Conservation (phyloP, 257 asterid species). For the Nyctanthes arbortristis region DNA sequence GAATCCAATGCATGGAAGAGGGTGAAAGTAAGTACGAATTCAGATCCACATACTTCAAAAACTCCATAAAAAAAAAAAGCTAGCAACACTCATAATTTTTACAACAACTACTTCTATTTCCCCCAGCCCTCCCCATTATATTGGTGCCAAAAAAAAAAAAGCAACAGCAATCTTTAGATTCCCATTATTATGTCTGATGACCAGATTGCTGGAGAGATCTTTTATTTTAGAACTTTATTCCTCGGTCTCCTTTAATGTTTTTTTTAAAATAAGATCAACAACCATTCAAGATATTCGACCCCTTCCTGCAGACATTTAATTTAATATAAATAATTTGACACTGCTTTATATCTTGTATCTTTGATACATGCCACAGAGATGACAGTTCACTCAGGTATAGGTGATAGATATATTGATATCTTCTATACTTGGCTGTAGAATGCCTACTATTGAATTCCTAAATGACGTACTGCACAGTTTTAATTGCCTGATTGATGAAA, state of each 20-base stretch:
- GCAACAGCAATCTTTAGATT: not conserved
- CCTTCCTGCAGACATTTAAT: too few relatives aligned
- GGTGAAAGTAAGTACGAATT: constrained; percentile 6
- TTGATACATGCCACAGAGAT: not conserved
- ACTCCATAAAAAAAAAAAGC: too few relatives aligned
- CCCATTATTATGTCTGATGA: not conserved
- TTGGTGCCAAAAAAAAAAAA: too few relatives aligned
- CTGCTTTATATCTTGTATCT: not conserved
- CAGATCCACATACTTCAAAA: constrained; percentile 23
- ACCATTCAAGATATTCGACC: not conserved
- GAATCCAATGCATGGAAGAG: constrained; percentile 31
- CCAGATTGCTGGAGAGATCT: not conserved
- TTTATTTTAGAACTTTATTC: not conserved
- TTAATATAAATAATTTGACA: too few relatives aligned
- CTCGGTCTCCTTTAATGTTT: not conserved
- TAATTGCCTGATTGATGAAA: not conserved
- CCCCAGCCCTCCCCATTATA: too few relatives aligned
- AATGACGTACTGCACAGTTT: not conserved
- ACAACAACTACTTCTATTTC: not conserved
- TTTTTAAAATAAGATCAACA: not conserved
- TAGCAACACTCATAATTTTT: too few relatives aligned
- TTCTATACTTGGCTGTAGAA: not conserved
- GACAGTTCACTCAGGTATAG: not conserved
- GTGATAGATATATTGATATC: not conserved
- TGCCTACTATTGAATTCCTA: not conserved